Conservation (phyloP, 805 yeast genomes). For the Kregervanrija delftensis region DNA sequence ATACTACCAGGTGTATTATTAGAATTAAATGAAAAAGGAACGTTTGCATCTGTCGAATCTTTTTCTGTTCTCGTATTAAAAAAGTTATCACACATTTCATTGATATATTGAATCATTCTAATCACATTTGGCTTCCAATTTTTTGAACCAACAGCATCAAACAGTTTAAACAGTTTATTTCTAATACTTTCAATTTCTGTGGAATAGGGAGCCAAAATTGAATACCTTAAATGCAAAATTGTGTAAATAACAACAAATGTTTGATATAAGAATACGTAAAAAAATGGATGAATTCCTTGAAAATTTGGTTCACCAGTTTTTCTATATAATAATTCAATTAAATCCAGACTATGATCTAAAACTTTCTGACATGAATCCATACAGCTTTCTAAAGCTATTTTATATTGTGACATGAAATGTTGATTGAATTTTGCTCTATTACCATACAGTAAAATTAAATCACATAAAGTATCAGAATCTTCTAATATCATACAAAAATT, state of each 20-base stretch:
- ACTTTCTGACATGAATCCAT: slow-evolving; percentile 33
- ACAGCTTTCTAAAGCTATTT: slow-evolving; percentile 31
- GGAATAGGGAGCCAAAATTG: slow-evolving; percentile 21
- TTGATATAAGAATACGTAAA: slow-evolving; percentile 43
- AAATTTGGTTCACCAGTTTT: slow-evolving; percentile 25
- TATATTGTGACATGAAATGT: slow-evolving; percentile 37
- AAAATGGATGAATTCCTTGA: slow-evolving; percentile 37
- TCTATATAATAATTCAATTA: slow-evolving; percentile 26
- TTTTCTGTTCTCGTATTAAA: slow-evolving; percentile 16
- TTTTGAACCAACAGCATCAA: slow-evolving; percentile 20
- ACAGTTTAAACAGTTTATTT: slow-evolving; percentile 24
- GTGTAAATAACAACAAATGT: slow-evolving; percentile 46
- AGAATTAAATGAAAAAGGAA: too few species aligned
- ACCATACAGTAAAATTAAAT: slow-evolving; percentile 40
- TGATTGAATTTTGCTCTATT: slow-evolving; percentile 46
- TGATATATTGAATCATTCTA: slow-evolving; percentile 25
- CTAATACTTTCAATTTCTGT: slow-evolving; percentile 21
- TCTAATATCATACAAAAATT: slow-evolving; percentile 21
- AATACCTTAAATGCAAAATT: slow-evolving; percentile 36
- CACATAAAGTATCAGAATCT: slow-evolving; percentile 34
- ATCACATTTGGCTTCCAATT: slow-evolving; percentile 26
- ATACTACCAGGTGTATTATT: too few species aligned
- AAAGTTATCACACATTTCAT: slow-evolving; percentile 27
- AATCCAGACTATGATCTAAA: slow-evolving; percentile 29
- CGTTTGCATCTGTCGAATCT: background rate